A percentile compares a stretch with the other conserved stretches of the same genome.
These are phyloP conservation scores for Phallus indusiatus DNA, from an alignment of 768 basidiomycete genomes.

Conservation along the genomic window DNA sequence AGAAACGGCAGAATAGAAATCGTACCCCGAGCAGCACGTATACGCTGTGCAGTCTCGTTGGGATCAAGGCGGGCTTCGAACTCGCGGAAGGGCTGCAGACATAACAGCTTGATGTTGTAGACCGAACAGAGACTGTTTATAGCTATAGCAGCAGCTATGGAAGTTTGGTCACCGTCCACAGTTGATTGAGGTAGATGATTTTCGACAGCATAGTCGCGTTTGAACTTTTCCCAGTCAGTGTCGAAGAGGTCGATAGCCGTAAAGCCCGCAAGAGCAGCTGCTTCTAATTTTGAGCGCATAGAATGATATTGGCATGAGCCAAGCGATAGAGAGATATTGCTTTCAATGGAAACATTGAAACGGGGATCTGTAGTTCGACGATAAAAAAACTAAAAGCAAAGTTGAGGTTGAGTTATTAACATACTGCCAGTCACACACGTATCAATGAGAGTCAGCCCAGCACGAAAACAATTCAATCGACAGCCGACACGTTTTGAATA, in stretches of 20 bases:
- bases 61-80: constrained; percentile 26
- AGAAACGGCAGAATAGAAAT: constrained; percentile 23
- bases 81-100: constrained; percentile 28
- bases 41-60: constrained; percentile 18
- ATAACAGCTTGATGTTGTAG: constrained; percentile 19
- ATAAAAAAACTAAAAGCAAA: too few species aligned
- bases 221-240: constrained; percentile 24
- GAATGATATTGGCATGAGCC: constrained; percentile 22
- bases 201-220: constrained; percentile 18
- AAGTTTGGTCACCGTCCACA: constrained; percentile 13
- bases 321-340: constrained; percentile 21
- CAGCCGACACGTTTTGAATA: too few species aligned
- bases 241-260: constrained; percentile 24
- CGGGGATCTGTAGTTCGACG: not conserved
- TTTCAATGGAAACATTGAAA: constrained; percentile 11
- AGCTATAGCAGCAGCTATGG: constrained; percentile 19
- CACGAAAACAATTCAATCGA: too few species aligned
- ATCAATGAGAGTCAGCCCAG: too few species aligned
- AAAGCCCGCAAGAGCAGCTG: constrained; percentile 10
- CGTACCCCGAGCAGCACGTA: constrained; percentile 22
- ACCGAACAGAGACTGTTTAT: constrained; percentile 16
- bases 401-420: too few species aligned
- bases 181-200: constrained; percentile 17
- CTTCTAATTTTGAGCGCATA: constrained; percentile 22
- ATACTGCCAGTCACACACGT: too few species aligned